A percentile compares a stretch with the other conserved stretches of the same genome.
Evolutionary conservation across 2,329 filamentous ascomycete genomes (phyloP).

Genomic region (Alternaria alternata): DNA sequence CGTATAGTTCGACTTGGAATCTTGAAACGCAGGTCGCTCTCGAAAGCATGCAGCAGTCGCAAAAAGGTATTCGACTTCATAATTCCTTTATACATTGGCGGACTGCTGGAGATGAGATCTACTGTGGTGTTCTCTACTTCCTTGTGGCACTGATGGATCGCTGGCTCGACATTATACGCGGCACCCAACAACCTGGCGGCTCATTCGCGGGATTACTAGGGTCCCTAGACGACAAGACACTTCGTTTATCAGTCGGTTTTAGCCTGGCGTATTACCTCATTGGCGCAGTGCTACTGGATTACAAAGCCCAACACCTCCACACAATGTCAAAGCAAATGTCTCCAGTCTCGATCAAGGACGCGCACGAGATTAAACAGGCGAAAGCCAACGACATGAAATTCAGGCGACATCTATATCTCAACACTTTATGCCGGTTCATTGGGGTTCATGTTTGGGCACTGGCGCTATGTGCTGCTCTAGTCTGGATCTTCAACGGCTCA

Average conservation of each 20-base stretch:
- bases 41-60: conserved; percentile 61
- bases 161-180: conserved; percentile 61
- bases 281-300: conserved; percentile 64
- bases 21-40: conserved; percentile 64
- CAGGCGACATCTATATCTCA: conserved; percentile 61
- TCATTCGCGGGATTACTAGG: conserved; percentile 48
- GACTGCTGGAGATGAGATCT: conserved; percentile 63
- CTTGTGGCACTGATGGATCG: conserved; percentile 64
- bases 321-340: conserved; percentile 54
- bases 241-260: conserved; percentile 61
- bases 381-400: conserved; percentile 57
- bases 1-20: conserved; percentile 66
- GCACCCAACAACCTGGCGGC: conserved; percentile 48
- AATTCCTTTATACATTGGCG: conserved; percentile 67
- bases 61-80: conserved; percentile 64
- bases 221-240: conserved; percentile 38
- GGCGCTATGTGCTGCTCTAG: conserved; percentile 58
- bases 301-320: conserved; percentile 62
- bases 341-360: conserved; percentile 52
- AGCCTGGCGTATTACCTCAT: conserved; percentile 66
- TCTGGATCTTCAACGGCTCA: conserved; percentile 61
- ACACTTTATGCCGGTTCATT: conserved; percentile 59
- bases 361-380: conserved; percentile 54
- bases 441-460: conserved; percentile 63
- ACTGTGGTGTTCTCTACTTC: conserved; percentile 64